Base-by-base conservation (phyloP, 495 filamentous ascomycete genomes). In the Hypoxylon trugodes region DNA sequence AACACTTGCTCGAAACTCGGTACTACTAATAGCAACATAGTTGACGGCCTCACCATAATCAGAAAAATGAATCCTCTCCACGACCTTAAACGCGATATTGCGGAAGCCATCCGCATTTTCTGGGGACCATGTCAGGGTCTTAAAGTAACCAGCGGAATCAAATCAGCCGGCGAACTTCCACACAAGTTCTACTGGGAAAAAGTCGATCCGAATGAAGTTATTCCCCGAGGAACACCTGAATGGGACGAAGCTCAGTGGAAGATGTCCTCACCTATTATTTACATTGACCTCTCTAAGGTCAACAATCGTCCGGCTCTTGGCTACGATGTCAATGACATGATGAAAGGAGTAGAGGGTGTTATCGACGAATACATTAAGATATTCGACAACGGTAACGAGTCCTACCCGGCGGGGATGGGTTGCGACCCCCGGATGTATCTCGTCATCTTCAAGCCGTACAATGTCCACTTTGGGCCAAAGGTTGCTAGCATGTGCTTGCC, bases 141-240 rank as follows among this genome's bases (percentile, higher is more conserved):
- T 18, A 2, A 38, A 38, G 9, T 47, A 33, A 6, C 21, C 13
- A 13, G n/a, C 18, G 2, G 12, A 6, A 16, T 3, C 1, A 1
- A 37, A 6, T 21, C 12, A 16, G 41, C 53, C 12, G 41, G 21
- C 21, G 13, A 47, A 1, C 15, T 57, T 1, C 53, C 41, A n/a
- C n/a, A 46, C 19, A 9, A 30, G 10, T 1, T 28, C 1, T 38
- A 37, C 15, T 38, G 10, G 42, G 53, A 21, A 13, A 26, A 37
- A 28, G 30, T 57, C 6, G 53, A 57, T 28, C 53, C 53, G 13
- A 21, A 30, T 1, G 19, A 46, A 15, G 19, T 57, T 9, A 57
- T 57, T 32, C 13, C 42, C 19, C 53, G 19, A 21, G 15, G 38
- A n/a, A 35, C 32, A 16, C 25, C 26, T 3, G 41, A 46, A 24